Evolutionary conservation across 2,329 filamentous ascomycete species (phyloP).

Genomic region (Fusarium coffeatum): DNA sequence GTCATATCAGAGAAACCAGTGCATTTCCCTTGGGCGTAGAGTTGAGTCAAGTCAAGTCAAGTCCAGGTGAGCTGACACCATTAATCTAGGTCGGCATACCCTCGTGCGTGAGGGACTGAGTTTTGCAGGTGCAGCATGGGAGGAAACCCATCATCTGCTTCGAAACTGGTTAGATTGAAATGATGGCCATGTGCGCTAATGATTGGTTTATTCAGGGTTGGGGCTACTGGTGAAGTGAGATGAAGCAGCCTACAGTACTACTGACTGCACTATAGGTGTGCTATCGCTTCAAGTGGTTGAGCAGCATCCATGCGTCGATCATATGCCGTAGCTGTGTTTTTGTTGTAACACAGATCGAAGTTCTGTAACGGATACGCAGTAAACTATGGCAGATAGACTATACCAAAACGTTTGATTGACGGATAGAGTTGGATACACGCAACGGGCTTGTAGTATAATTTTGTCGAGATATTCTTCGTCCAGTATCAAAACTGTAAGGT

Average conservation of each 20-base stretch:
- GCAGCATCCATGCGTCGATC: slow-evolving; percentile 37
- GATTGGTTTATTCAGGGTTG: slow-evolving; percentile 43
- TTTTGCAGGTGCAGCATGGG: background rate
- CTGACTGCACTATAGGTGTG: background rate
- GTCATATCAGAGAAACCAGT: background rate
- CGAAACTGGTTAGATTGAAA: background rate
- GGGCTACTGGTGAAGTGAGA: background rate
- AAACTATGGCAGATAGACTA: background rate
- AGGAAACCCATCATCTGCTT: slow-evolving; percentile 3
- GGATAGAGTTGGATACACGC: background rate
- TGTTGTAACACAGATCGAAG: slow-evolving; percentile 11
- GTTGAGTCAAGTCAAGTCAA: slow-evolving; percentile 1
- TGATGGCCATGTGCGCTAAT: slow-evolving; percentile 48
- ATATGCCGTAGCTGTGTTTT: slow-evolving; percentile 6
- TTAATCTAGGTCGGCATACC: slow-evolving; percentile 4
- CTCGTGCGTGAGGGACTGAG: slow-evolving; percentile 34
- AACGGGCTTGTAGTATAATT: background rate
- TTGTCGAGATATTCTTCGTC: background rate
- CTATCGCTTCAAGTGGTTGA: slow-evolving; percentile 18
- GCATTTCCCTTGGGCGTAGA: background rate
- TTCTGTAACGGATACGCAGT: background rate
- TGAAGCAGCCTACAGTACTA: background rate
- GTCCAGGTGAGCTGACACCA: slow-evolving; percentile 22
- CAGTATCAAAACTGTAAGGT: background rate
- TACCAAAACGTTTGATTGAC: background rate